Evolutionary conservation across 768 basidiomycete species (phyloP).

Genomic region (Leucogyrophana mollusca): DNA sequence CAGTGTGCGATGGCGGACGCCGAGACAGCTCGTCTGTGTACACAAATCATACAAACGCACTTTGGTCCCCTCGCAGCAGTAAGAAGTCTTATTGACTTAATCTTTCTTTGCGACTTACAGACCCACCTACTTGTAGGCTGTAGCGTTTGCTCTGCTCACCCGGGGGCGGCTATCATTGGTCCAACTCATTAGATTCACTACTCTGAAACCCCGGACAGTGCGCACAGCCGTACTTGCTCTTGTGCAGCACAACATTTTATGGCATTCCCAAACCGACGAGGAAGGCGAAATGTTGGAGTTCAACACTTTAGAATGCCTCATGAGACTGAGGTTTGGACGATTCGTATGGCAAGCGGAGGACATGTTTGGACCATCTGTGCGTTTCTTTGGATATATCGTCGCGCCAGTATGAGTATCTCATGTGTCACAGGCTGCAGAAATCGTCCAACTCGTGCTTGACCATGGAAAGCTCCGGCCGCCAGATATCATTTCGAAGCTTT

Average conservation of each 20-base stretch:
- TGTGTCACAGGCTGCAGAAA: slow-evolving; percentile 61
- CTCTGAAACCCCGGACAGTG: slow-evolving; percentile 62
- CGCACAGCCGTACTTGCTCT: slow-evolving; percentile 74
- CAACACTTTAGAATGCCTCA: slow-evolving; percentile 79
- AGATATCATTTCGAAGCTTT: slow-evolving; percentile 59
- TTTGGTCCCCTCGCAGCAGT: slow-evolving; percentile 70
- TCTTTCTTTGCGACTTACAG: background rate
- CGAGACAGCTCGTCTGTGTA: slow-evolving; percentile 59
- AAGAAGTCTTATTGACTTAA: slow-evolving; percentile 20
- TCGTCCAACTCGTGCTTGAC: slow-evolving; percentile 75
- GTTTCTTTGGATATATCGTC: slow-evolving; percentile 21
- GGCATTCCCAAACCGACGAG: slow-evolving; percentile 75
- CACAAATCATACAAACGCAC: slow-evolving; percentile 60
- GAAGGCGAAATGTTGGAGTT: slow-evolving; percentile 79
- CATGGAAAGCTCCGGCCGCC: slow-evolving; percentile 83
- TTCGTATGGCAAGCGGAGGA: slow-evolving; percentile 75
- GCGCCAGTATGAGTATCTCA: background rate
- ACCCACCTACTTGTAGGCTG: slow-evolving; percentile 46
- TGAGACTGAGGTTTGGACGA: slow-evolving; percentile 78
- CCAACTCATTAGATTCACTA: slow-evolving; percentile 68
- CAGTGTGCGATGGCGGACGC: slow-evolving; percentile 54
- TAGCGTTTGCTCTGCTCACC: slow-evolving; percentile 71
- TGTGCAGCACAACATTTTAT: slow-evolving; percentile 89
- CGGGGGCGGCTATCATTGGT: slow-evolving; percentile 77
- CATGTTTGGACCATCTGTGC: slow-evolving; percentile 67